These are phyloP conservation scores for Cutaneotrichosporon curvatum DNA, from an alignment of 1,284 basidiomycete species.

Conservation along the genomic window DNA sequence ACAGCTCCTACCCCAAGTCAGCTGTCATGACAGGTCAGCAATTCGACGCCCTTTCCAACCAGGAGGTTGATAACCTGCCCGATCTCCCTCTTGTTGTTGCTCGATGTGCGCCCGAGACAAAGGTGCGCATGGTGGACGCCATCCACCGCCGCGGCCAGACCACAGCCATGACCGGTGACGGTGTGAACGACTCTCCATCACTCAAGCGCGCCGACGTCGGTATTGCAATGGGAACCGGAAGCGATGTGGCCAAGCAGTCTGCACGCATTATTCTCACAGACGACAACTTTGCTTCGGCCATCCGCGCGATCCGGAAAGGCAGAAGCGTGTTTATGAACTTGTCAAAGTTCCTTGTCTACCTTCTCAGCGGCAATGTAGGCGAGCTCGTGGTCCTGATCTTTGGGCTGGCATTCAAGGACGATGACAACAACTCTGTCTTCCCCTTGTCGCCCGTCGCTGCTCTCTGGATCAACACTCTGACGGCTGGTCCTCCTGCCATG, in stretches of 20 bases:
- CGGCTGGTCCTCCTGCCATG: slow-evolving; percentile 55
- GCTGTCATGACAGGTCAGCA: slow-evolving; percentile 53
- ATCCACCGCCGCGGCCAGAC: slow-evolving; percentile 50
- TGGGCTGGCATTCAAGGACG: slow-evolving; percentile 61
- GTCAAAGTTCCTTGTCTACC: slow-evolving; percentile 48
- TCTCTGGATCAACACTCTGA: slow-evolving; percentile 54
- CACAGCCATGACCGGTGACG: slow-evolving; percentile 49
- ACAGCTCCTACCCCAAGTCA: slow-evolving; percentile 37
- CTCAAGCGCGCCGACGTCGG: slow-evolving; percentile 57
- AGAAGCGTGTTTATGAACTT: slow-evolving; percentile 52
- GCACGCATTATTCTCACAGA: slow-evolving; percentile 61
- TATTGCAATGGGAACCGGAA: slow-evolving; percentile 64
- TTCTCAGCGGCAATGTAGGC: slow-evolving; percentile 56
- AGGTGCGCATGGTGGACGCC: slow-evolving; percentile 55
- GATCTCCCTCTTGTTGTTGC: slow-evolving; percentile 56
- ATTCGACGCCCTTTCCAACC: slow-evolving; percentile 59
- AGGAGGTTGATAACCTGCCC: slow-evolving; percentile 54
- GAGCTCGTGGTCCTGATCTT: slow-evolving; percentile 58
- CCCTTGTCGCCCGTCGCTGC: slow-evolving; percentile 62
- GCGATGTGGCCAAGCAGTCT: slow-evolving; percentile 58
- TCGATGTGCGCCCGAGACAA: slow-evolving; percentile 53
- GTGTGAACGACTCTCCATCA: slow-evolving; percentile 57
- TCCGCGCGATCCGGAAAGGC: slow-evolving; percentile 59
- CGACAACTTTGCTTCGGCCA: slow-evolving; percentile 66
- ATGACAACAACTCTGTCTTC: slow-evolving; percentile 55